Base-by-base conservation (phyloP, 2,329 filamentous ascomycete species). In the Fusarium zealandicum region DNA sequence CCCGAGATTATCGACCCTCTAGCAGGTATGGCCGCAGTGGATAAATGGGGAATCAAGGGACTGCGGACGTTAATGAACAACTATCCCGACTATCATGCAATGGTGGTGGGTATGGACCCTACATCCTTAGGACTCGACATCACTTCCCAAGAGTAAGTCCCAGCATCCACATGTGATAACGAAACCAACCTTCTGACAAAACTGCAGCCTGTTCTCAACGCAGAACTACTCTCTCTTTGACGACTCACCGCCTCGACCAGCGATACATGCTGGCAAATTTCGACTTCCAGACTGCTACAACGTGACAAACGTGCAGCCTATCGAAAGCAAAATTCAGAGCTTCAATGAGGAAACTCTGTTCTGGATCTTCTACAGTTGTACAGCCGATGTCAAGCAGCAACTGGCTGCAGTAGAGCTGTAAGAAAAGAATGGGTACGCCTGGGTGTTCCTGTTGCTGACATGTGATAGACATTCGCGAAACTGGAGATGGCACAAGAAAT, bases 311-410 rank as follows among this genome's bases (percentile, higher is more conserved):
- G 84, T 87, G 20, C 84, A 86, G 60, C 79, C 83, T 3, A 81
- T 89, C 45, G 84, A 88, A 57, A 84, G 79, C 63, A 88, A 88
- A 71, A 85, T 88, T 41, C 77, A 78, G 33, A 87, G 81, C 59
- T 88, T 89, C 72, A 88, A 87, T 61, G 86, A 89, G 59, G 86
- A 89, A 71, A 87, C 86, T 0, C 73, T 89, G 40, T 84, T 89
- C 71, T 87, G 83, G 80, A 88, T 89, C 60, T 89, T 89, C 67
- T 88, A 89, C 71, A 86, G 82, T 71, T 86, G 83, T 54, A 83
- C 86, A 7, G 77, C 80, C 37, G 85, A 88, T 64, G 68, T 82
- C 30, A 84, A 86, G 69, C 86, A 89, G 68, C 81, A 85, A 40
- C 75, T 86, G 73, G 86, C 86, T 3, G 85, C 86, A 0, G 75